Evolutionary conservation across 495 filamentous ascomycete genomes (phyloP).

Genomic region (Trichoderma asperelloides): DNA sequence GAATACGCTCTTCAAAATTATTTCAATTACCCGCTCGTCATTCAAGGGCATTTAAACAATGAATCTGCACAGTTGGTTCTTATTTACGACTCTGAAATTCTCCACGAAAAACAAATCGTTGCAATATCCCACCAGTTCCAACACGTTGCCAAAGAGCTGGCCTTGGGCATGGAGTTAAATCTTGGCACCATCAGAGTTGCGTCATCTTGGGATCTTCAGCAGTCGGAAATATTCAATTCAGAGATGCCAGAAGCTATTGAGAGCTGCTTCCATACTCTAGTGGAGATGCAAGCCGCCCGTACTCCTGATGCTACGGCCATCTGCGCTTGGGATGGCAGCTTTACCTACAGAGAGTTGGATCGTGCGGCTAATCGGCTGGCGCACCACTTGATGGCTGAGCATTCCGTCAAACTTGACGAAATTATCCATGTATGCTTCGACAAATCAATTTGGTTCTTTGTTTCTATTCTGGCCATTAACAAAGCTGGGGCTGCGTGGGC

Average conservation of each 20-base stretch:
- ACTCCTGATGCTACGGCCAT: constrained; percentile 19
- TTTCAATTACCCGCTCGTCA: neutral
- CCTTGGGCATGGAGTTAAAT: neutral
- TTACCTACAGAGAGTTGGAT: constrained; percentile 50
- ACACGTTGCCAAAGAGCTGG: neutral
- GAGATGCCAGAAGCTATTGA: constrained; percentile 11
- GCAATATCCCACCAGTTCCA: neutral
- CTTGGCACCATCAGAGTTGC: neutral
- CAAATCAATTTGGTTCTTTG: constrained; percentile 40
- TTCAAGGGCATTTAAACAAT: neutral
- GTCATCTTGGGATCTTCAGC: neutral
- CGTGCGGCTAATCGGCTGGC: constrained; percentile 33
- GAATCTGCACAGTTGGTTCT: neutral
- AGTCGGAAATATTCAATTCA: neutral
- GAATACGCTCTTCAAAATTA: neutral
- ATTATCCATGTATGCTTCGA: constrained; percentile 48
- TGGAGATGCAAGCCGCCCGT: constrained; percentile 14
- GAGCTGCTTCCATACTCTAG: constrained; percentile 20
- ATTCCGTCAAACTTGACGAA: constrained; percentile 40
- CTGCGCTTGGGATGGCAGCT: constrained; percentile 48
- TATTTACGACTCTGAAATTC: neutral
- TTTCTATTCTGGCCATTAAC: constrained; percentile 33
- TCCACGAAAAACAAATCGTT: neutral
- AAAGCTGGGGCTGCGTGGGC: constrained; percentile 7
- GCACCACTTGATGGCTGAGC: constrained; percentile 25